Conservation (phyloP, 2,329 filamentous ascomycete species). For the Aspergillus pseudotamarii region DNA sequence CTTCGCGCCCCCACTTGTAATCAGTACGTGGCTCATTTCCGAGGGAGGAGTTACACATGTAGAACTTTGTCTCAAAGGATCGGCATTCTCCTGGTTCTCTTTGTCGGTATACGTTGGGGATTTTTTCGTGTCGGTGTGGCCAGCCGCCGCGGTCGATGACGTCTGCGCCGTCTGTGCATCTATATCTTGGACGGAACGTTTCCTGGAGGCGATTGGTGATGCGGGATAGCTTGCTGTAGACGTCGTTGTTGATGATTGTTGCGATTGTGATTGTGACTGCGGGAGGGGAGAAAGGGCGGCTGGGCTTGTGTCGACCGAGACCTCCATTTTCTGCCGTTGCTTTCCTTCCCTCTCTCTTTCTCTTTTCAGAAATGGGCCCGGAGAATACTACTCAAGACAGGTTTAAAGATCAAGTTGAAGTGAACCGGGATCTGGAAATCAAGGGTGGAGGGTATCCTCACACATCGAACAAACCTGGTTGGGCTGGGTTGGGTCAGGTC, state of each 20-base stretch:
- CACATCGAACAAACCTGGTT: background rate
- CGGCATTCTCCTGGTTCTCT: conserved; percentile 27
- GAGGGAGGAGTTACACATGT: background rate
- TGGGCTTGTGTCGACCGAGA: conserved; percentile 24
- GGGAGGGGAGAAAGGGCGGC: conserved; percentile 25
- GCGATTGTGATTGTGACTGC: conserved; percentile 16
- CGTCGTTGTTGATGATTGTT: background rate
- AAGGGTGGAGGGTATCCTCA: background rate
- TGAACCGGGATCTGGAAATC: too few species aligned
- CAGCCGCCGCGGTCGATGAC: background rate
- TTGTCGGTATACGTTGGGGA: conserved; percentile 13
- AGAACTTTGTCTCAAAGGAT: background rate
- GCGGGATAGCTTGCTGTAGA: background rate
- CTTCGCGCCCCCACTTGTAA: background rate
- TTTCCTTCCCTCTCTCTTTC: background rate
- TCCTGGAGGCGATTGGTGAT: conserved; percentile 26
- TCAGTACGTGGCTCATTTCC: conserved; percentile 3
- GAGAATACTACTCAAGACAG: background rate
- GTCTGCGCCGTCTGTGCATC: conserved; percentile 11
- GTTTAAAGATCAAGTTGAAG: background rate
- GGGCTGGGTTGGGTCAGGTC: background rate
- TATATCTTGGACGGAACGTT: conserved; percentile 35
- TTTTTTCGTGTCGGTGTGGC: conserved; percentile 1
- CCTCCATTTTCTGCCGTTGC: conserved; percentile 11
- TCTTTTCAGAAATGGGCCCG: background rate